Evolutionary conservation across 805 yeast genomes (phyloP), one percentile per base, ranked within the genome.

Genomic region (Candida chauliodis): DNA sequence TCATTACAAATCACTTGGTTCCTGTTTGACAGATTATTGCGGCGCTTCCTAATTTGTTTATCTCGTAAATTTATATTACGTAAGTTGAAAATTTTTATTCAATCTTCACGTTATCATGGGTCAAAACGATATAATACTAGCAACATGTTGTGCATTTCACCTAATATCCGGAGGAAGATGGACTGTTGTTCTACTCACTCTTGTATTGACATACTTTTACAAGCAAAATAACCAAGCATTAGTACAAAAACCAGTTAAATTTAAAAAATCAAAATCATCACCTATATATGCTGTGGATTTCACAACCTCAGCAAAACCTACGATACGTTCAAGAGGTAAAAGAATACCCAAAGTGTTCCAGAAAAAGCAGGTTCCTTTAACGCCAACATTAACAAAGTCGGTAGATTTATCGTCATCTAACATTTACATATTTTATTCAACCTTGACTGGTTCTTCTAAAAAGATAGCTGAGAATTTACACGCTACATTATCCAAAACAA

Each of bases 361-460:
- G 44, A 64, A 61, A 38, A 36, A 36, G 18, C 27, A 9, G 16
- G 8, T n/a, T 17, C 45, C 47, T 25, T 59, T 8, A 37, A 52
- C 49, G 23, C 53, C 74, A 39, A 58, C 71, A 1, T 59, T 71
- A 19, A 68, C 79, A 0, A 53, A 58, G 15, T 54, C 65, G 3
- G 58, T 60, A 14, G 59, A 68, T 16, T 56, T 78, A 28, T 29
- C 35, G n/a, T 74, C 74, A 20, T 74, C 88, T 1, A 79, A 80
- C 38, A 65, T 83, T 26, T 70, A 75, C 42, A 75, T 89, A 3
- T 85, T 89, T 50, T 89, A 84, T 59, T 82, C 96, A 7, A 83
- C 96, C 0, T 64, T 89, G 42, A 90, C 95, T 3, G 96, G 96
- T 8, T 68, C 95, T 0, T 76, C 95, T 0, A 80, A 81, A 49